Evolutionary conservation across 2,329 filamentous ascomycete genomes (phyloP).

Genomic region (Lachnellula willkommii): DNA sequence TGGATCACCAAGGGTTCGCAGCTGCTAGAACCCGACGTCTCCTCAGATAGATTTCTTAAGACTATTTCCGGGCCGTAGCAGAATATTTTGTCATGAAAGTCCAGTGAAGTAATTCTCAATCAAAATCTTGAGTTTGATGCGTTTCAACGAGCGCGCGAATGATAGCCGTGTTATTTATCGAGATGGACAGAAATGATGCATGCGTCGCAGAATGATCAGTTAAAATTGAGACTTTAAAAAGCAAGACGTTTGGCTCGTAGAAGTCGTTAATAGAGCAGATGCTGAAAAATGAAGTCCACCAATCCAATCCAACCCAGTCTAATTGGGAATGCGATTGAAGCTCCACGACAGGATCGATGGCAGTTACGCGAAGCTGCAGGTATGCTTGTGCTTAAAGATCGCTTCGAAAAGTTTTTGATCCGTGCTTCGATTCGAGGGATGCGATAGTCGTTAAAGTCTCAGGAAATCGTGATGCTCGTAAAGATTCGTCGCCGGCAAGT

Average conservation of each 20-base stretch:
- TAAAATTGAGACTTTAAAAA: conserved; percentile 26
- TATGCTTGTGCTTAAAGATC: conserved; percentile 33
- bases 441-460: conserved; percentile 16
- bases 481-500: conserved; percentile 11
- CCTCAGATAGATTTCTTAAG: neutral
- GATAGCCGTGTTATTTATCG: conserved; percentile 24
- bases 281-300: conserved; percentile 28
- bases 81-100: conserved; percentile 19
- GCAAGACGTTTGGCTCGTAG: conserved; percentile 39
- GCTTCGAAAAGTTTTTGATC: conserved; percentile 27
- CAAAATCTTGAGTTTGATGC: conserved; percentile 9
- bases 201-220: conserved; percentile 26
- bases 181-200: conserved; percentile 25
- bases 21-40: neutral
- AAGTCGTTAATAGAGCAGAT: conserved; percentile 36
- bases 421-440: conserved; percentile 28
- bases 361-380: conserved; percentile 33
- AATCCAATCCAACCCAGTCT: conserved; percentile 28
- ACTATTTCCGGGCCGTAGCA: conserved; percentile 9
- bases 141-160: conserved; percentile 23
- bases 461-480: conserved; percentile 27
- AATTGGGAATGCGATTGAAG: conserved; percentile 30
- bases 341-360: conserved; percentile 29
- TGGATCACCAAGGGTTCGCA: neutral
- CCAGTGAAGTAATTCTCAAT: neutral